phyloP scores from a whole-genome alignment of 129 eudicot genomes.

The Flaveria linearis region DNA sequence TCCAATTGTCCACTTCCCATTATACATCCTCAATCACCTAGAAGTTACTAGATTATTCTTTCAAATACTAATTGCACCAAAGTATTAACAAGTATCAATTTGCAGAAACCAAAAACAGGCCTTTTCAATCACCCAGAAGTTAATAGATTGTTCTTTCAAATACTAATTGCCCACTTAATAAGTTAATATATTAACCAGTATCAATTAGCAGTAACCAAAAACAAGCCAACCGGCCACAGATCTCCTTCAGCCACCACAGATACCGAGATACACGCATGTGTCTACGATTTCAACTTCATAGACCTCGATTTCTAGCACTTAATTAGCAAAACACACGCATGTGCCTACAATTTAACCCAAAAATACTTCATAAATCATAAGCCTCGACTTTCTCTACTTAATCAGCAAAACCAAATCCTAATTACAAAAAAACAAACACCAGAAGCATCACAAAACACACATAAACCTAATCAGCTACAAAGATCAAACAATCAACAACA shows the following conservation, averaged over 20 bases:
- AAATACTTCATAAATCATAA: no score
- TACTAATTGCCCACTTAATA: not conserved
- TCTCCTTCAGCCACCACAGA: conserved; percentile 5
- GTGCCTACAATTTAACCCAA: not conserved
- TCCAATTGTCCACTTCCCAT: not conserved
- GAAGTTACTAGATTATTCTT: not conserved
- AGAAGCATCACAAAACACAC: not conserved
- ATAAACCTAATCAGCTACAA: conserved; percentile 10
- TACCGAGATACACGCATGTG: not conserved
- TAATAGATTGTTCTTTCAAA: not conserved
- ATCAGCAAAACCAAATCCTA: no score
- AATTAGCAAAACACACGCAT: not conserved
- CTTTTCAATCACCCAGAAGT: no score
- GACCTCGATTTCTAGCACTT: not conserved
- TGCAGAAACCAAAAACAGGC: not conserved
- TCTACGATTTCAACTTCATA: conserved; percentile 6
- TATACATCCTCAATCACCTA: not conserved
- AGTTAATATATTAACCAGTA: not conserved
- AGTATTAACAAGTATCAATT: not conserved
- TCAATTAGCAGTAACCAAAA: not conserved
- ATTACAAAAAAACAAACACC: not conserved
- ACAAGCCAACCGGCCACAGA: not conserved
- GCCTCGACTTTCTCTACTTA: no score
- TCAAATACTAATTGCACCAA: not conserved
- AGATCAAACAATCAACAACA: not conserved